Evolutionary conservation across 83 land plant species (phyloP), one percentile per base, ranked within the genome.

Genomic region (Thuja plicata): DNA sequence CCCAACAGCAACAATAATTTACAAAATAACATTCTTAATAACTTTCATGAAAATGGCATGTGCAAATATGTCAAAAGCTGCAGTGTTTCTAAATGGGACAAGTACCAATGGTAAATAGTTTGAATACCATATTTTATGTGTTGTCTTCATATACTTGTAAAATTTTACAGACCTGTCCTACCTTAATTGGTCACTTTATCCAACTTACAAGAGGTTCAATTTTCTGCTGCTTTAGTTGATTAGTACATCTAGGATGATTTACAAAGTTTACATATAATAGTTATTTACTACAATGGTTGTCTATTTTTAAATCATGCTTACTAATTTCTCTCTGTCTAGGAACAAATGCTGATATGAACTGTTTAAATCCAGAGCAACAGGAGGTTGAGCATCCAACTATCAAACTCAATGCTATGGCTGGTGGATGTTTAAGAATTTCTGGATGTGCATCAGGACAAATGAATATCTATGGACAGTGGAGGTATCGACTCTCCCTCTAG

Each of bases 401-500:
- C 38, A 35, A 37, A 34, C 40, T 40, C 3, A 83, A n/a, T 83
- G 85, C n/a, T 13, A 83, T 27, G 48, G 85, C 55, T 27, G 85
- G 85, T 83, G 52, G 85, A 46, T 83, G 30, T 43, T 82, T 52
- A 82, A 41, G 85, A 82, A 82, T 12, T 82, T 82, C 85, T 82
- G 85, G 50, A 43, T 41, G 85, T 83, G 48, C 54, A 46, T n/a
- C 85, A 46, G 93, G 94, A 3, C 93, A 92, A 92, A 74, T 92
- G 94, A 9, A 89, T 92, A 0, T 95, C 96, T 10, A 88, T 93
- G 3, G 92, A 86, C 74, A 89, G 87, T 71, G 93, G 93, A 27
- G 92, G 96, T 55, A 91, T 89, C 15, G 95, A 93, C 43, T 92
- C 95, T 5, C 92, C 93, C 11, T 90, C 95, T 12, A 90, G 88